A percentile compares a stretch with the other conserved stretches of the same genome.
Evolutionary conservation across 169 alveolate genomes (phyloP).

Genomic region (Plasmodium adleri): DNA sequence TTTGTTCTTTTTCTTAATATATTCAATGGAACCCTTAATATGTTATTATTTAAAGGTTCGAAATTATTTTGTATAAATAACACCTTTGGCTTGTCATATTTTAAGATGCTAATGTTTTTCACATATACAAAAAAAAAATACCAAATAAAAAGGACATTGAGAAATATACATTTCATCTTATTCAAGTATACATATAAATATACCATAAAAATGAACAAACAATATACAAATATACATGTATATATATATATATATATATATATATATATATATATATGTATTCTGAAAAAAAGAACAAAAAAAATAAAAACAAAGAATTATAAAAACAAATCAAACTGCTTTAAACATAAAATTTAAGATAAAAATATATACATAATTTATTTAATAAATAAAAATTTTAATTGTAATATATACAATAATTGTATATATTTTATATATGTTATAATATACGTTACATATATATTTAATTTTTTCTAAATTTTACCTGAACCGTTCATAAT

Average conservation of each 20-base stretch:
- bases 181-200: neutral
- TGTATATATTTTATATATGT: too few relatives aligned
- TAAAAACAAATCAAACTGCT: too few relatives aligned
- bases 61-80: slow-evolving; percentile 22
- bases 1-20: slow-evolving; percentile 32
- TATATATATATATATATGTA: neutral
- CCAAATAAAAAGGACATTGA: slow-evolving; percentile 2
- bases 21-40: slow-evolving; percentile 4
- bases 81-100: slow-evolving; percentile 14
- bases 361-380: too few relatives aligned
- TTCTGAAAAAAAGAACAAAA: too few relatives aligned
- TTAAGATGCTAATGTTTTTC: slow-evolving; percentile 26
- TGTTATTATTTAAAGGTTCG: slow-evolving; percentile 17
- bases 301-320: too few relatives aligned
- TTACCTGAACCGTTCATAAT: too few relatives aligned
- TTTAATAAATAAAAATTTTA: too few relatives aligned
- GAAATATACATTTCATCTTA: slow-evolving; percentile 8
- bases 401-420: too few relatives aligned
- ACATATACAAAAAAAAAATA: slow-evolving; percentile 23
- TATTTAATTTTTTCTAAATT: too few relatives aligned
- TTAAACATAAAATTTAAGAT: too few relatives aligned
- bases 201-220: neutral
- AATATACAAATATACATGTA: neutral
- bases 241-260: neutral
- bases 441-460: too few relatives aligned